Evolutionary conservation across 768 basidiomycete species (phyloP), one percentile per base, ranked within the genome.

Genomic region (Boletus sensibilis): DNA sequence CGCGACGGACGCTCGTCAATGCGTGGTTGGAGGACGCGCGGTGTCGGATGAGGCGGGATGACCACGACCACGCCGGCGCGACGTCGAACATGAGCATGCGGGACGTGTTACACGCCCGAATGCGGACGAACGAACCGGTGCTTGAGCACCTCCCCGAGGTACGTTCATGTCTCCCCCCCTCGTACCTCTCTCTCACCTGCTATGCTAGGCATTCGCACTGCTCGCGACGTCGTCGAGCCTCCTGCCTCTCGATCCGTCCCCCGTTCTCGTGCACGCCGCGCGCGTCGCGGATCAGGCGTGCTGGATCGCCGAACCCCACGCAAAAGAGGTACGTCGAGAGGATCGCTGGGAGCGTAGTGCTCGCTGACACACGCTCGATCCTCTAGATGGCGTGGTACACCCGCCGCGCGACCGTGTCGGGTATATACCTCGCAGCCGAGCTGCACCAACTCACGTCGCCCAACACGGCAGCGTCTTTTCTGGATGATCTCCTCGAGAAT

Each of bases 361-460:
- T 27, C 6, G 52, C 48, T 55, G 27, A 54, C 33, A 54, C 33
- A 6, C 5, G n/a, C 27, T 16, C 35, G 46, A 27, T 14, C 14
- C 35, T 16, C 21, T 52, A 92, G 90, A 72, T 83, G 50, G 76
- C 80, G 9, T 93, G 91, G 91, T 92, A 92, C 68, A 74, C 84
- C 7, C 81, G 77, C 35, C 78, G 92, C 34, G 82, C 81, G 0
- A 81, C 87, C 1, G 64, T 92, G 31, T 83, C 87, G 8, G 78
- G 81, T 1, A 74, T 89, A 14, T 94, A 93, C 62, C 77, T 82
- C 14, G 84, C 87, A n/a, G 83, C 89, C 58, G 91, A 93, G 72
- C 75, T 94, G 16, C 91, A 92, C 64, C 91, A 94, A 66, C 66
- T 94, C n/a, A 79, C 82, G 0, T 93, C 91, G 2, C 88, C 91